phyloP scores from a whole-genome alignment of 75 land plant genomes.

The Pseudotsuga menziesii region DNA sequence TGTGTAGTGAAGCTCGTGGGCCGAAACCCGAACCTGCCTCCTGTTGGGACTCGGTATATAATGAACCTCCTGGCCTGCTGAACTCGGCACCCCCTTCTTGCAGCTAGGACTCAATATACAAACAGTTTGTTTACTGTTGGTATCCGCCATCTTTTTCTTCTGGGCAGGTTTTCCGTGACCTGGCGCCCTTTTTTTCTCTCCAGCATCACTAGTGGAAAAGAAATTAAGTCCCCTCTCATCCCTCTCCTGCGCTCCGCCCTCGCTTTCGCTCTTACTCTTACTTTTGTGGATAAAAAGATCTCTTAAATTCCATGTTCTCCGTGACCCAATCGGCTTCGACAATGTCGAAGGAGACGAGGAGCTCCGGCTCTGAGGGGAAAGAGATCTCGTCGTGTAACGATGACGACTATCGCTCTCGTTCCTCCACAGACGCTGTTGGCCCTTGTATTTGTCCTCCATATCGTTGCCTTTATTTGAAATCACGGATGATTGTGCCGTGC shows the following conservation, averaged over 20 bases:
- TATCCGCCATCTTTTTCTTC: slow-evolving; percentile 12
- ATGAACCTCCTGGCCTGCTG: slow-evolving; percentile 1
- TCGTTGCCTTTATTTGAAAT: background rate
- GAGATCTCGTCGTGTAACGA: slow-evolving; percentile 47
- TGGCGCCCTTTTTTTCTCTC: background rate
- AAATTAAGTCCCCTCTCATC: slow-evolving; percentile 28
- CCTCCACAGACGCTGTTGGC: slow-evolving; percentile 28
- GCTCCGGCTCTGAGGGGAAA: slow-evolving; percentile 62
- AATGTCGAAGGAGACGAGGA: slow-evolving; percentile 12
- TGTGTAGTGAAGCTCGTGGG: slow-evolving; percentile 70
- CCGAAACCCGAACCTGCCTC: slow-evolving; percentile 25
- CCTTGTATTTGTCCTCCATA: slow-evolving; percentile 2
- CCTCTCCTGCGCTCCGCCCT: slow-evolving; percentile 30
- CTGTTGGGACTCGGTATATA: slow-evolving; percentile 3
- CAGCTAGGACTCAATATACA: too few relatives aligned
- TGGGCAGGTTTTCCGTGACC: background rate
- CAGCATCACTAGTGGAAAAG: slow-evolving; percentile 21
- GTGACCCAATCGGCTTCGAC: slow-evolving; percentile 4
- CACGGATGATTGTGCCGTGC: background rate
- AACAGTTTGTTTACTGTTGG: background rate
- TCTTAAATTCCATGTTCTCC: slow-evolving; percentile 42
- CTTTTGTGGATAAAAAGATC: slow-evolving; percentile 38
- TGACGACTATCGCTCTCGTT: slow-evolving; percentile 17
- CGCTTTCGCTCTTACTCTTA: slow-evolving; percentile 59
- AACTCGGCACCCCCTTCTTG: slow-evolving; percentile 10